Conservation (phyloP, 1,284 basidiomycete genomes). For the Ustilago cynodontis region DNA sequence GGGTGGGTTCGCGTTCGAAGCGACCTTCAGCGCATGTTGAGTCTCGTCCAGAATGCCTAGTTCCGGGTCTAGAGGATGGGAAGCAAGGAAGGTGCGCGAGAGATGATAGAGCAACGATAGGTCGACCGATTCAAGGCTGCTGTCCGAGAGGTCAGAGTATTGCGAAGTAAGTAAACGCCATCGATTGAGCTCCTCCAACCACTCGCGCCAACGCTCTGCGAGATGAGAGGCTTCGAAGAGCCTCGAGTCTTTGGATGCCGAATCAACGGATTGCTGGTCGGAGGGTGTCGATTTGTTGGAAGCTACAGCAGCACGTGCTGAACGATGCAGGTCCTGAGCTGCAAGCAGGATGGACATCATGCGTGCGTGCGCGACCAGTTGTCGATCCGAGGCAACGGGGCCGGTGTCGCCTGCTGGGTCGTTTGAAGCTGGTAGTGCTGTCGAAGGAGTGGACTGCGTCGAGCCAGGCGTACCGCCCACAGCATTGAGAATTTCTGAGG, state of each 20-base stretch:
- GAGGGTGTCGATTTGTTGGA: conserved; percentile 11
- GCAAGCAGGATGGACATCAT: conserved; percentile 58
- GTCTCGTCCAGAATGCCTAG: conserved; percentile 51
- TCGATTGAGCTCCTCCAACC: conserved; percentile 53
- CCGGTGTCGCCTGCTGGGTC: conserved; percentile 38
- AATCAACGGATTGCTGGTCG: background rate
- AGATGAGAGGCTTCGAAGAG: conserved; percentile 31
- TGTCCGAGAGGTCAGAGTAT: conserved; percentile 48
- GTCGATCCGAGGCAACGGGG: conserved; percentile 51
- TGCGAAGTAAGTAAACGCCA: conserved; percentile 52
- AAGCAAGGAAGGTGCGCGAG: conserved; percentile 49
- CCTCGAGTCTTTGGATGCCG: conserved; percentile 4
- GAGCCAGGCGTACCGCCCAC: conserved; percentile 25
- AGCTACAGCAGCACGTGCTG: conserved; percentile 26
- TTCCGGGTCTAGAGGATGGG: conserved; percentile 47
- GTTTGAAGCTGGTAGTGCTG: conserved; percentile 14
- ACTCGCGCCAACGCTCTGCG: conserved; percentile 50
- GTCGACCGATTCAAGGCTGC: conserved; percentile 39
- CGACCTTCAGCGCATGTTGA: conserved; percentile 33
- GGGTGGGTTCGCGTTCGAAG: conserved; percentile 33
- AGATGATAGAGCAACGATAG: conserved; percentile 52
- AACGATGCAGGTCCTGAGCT: conserved; percentile 47
- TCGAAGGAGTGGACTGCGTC: conserved; percentile 22
- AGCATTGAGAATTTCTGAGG: conserved; percentile 5
- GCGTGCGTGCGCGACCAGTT: conserved; percentile 58